phyloP scores from a whole-genome alignment of 192 early-diverging fungal genomes.

The Geranomyces michiganensis region DNA sequence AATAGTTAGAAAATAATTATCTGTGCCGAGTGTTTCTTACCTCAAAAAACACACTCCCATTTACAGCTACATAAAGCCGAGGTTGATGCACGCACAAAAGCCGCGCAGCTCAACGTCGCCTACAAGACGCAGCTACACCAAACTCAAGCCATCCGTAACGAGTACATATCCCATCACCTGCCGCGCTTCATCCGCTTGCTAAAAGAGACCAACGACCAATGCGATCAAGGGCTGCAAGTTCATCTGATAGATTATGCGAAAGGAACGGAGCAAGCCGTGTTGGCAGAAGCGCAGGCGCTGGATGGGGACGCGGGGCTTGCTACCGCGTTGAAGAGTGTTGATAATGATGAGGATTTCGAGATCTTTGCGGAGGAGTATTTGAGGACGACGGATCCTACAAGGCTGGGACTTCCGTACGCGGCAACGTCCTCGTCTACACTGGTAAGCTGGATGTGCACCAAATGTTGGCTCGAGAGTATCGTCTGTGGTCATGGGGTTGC shows the following conservation, averaged over 20 bases:
- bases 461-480: neutral
- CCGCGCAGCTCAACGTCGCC: slow-evolving; percentile 74
- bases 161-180: slow-evolving; percentile 79
- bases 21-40: neutral
- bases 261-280: slow-evolving; percentile 74
- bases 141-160: slow-evolving; percentile 75
- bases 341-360: slow-evolving; percentile 51
- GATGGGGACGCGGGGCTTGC: slow-evolving; percentile 26
- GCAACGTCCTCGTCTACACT: too few species aligned
- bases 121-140: slow-evolving; percentile 80
- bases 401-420: too few species aligned
- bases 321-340: slow-evolving; percentile 40
- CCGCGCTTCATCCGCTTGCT: slow-evolving; percentile 77
- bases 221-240: slow-evolving; percentile 78
- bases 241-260: slow-evolving; percentile 37
- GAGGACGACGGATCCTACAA: slow-evolving; percentile 21
- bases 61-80: slow-evolving; percentile 75
- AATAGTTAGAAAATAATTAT: too few species aligned
- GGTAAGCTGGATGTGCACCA: too few species aligned
- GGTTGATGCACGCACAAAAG: slow-evolving; percentile 86
- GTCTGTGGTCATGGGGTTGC: too few species aligned
- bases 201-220: slow-evolving; percentile 84
- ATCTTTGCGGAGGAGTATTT: slow-evolving; percentile 19
- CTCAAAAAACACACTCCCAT: slow-evolving; percentile 1
- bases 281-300: slow-evolving; percentile 71